Percentiles rank a stretch among this genome's conserved stretches.
Evolutionary conservation across 306 rosid genomes (phyloP).

Genomic region (Quercus berberidifolia): DNA sequence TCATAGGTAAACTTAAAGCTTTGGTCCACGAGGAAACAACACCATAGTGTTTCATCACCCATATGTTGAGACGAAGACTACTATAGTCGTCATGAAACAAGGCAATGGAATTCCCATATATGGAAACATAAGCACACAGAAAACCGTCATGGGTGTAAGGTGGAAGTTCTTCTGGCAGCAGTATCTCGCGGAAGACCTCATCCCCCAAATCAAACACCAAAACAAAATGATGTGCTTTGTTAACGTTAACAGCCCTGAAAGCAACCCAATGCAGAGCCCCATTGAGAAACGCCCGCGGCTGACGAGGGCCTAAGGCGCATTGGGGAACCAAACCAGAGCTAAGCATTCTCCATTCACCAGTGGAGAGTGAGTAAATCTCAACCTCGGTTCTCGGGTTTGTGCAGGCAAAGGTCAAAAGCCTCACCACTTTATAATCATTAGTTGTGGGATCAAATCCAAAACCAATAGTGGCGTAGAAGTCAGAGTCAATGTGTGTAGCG

Average conservation of each 20-base stretch:
- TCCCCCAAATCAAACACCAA: conserved; percentile 14
- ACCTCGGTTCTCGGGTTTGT: no score
- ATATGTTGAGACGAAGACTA: neutral
- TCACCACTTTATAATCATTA: no score
- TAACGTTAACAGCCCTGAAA: neutral
- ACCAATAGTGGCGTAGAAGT: no score
- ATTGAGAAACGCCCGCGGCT: neutral
- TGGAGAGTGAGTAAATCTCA: no score
- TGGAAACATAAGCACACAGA: no score
- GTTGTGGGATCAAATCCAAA: no score
- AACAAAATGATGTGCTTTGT: neutral
- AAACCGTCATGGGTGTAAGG: neutral
- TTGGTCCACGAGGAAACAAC: conserved; percentile 23
- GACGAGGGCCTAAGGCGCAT: no score
- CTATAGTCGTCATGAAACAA: neutral
- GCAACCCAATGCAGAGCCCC: conserved; percentile 31
- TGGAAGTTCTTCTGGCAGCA: conserved; percentile 1
- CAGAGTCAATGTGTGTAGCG: no score
- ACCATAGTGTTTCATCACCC: conserved; percentile 36
- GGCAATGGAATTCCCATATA: conserved; percentile 6
- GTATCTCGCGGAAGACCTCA: conserved; percentile 13
- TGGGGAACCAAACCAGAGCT: no score
- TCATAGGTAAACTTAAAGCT: neutral
- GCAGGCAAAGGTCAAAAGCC: no score
- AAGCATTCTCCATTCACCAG: no score